Evolutionary conservation across 129 eudicot genomes (phyloP).

Genomic region (Logfia minima): DNA sequence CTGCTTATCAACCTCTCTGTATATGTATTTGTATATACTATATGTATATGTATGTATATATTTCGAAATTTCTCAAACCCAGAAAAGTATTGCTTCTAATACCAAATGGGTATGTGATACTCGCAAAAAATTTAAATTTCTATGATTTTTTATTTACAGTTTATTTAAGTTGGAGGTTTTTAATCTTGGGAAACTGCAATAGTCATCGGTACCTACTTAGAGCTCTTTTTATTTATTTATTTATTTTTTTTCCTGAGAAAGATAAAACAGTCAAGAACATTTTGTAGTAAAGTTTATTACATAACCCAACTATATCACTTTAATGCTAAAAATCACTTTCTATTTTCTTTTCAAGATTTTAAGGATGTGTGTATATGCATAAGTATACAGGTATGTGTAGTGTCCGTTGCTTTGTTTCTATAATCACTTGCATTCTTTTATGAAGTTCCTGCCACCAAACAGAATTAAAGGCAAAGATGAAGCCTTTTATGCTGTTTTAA

Average conservation of each 20-base stretch:
- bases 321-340: conserved; percentile 9
- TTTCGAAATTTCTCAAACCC: background rate
- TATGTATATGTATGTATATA: background rate
- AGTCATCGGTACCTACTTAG: conserved; percentile 24
- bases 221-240: no score
- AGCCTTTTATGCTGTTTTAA: conserved; percentile 10
- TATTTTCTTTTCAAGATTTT: conserved; percentile 20
- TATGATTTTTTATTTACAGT: background rate
- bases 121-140: background rate
- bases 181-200: conserved; percentile 37
- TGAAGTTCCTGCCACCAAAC: conserved; percentile 32
- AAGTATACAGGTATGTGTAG: conserved; percentile 3
- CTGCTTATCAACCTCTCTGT: conserved; percentile 1
- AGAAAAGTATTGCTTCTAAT: background rate
- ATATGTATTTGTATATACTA: background rate
- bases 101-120: conserved; percentile 8
- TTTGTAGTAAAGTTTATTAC: background rate
- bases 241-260: background rate
- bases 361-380: conserved; percentile 19
- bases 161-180: conserved; percentile 11
- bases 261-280: conserved; percentile 16
- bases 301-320: conserved; percentile 20
- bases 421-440: conserved; percentile 14
- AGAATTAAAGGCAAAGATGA: conserved; percentile 21
- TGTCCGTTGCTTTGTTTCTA: conserved; percentile 18